Base-by-base conservation (phyloP, 306 rosid species). In the Cotoneaster glaucophyllus region DNA sequence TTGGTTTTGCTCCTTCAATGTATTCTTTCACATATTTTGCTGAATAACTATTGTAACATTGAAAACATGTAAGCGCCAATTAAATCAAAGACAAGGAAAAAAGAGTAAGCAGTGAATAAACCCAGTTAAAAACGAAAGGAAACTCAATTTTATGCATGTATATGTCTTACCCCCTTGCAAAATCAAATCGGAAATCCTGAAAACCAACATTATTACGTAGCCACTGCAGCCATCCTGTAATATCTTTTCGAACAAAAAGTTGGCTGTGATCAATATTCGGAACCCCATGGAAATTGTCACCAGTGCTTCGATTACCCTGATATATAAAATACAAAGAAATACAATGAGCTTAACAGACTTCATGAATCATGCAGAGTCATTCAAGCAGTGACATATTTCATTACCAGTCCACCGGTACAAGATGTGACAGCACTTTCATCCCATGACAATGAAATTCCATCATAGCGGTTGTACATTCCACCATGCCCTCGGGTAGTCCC, bases 131-230 rank as follows among this genome's bases (percentile, higher is more conserved):
- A 18, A 31, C 17, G 71, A 31, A 18, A 31, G 17, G 72, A 57
- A 74, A 28, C 3, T 41, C 25, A 73, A 53, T 37, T 61, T 69
- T 62, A 48, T 25, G 37, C 26, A 25, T 11, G 41, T 25, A 62
- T 24, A 64, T 64, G 9, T 80, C 70, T 87, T 86, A 92, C 97
- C 98, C 98, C 70, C 84, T 88, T 19, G 89, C 93, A 88, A 88
- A 91, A 74, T 91, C 98, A 85, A 92, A 94, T 32, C 97, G 96
- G 83, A 94, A 92, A 85, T 94, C 98, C 76, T 94, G 89, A 84
- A 90, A 94, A 54, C 98, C 96, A 59, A 88, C 86, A 32, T 73
- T 82, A 56, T 79, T 56, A 34, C 88, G 87, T 28, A 94, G 87
- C 97, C 96, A 92, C 74, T 69, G 84, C 41, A 92, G 90, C 98